phyloP scores from a whole-genome alignment of 768 basidiomycete species.

The Crassisporium funariophilum region DNA sequence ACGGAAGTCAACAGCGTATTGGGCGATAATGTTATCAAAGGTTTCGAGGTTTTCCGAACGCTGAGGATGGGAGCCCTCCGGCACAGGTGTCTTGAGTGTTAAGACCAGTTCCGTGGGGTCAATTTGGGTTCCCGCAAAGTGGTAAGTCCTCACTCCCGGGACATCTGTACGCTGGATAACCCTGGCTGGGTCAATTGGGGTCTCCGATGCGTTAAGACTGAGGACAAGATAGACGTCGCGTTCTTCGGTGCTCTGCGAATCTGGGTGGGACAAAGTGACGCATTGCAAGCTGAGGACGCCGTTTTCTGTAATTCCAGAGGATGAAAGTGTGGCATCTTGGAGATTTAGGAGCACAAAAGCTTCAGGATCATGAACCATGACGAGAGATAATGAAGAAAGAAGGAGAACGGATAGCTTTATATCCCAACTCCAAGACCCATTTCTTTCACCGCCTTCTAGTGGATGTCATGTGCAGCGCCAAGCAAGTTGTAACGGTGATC shows the following conservation, averaged over 20 bases:
- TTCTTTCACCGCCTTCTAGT: too few relatives aligned
- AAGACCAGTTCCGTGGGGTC: slow-evolving; percentile 42
- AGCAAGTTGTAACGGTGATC: too few relatives aligned
- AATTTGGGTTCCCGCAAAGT: slow-evolving; percentile 40
- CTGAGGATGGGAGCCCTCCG: slow-evolving; percentile 33
- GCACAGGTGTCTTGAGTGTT: slow-evolving; percentile 33
- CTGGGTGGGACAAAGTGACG: slow-evolving; percentile 49
- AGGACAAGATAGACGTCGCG: slow-evolving; percentile 71
- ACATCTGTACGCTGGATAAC: slow-evolving; percentile 42
- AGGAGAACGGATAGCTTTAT: too few relatives aligned
- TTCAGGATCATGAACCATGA: slow-evolving; percentile 33
- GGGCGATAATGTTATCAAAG: slow-evolving; percentile 66
- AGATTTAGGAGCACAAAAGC: slow-evolving; percentile 60
- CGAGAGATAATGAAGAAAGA: neutral
- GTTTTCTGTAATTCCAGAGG: slow-evolving; percentile 31
- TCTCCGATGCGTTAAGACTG: slow-evolving; percentile 54
- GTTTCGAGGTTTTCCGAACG: slow-evolving; percentile 59
- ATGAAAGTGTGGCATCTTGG: slow-evolving; percentile 45
- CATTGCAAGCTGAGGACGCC: slow-evolving; percentile 62
- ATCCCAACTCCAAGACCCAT: too few relatives aligned
- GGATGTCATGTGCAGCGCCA: too few relatives aligned
- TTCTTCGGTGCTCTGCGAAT: slow-evolving; percentile 33
- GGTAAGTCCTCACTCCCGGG: slow-evolving; percentile 42
- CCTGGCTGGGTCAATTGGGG: slow-evolving; percentile 60
- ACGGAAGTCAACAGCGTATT: slow-evolving; percentile 56